phyloP scores from a whole-genome alignment of 1,284 basidiomycete species.

The Schizophyllum commune region DNA sequence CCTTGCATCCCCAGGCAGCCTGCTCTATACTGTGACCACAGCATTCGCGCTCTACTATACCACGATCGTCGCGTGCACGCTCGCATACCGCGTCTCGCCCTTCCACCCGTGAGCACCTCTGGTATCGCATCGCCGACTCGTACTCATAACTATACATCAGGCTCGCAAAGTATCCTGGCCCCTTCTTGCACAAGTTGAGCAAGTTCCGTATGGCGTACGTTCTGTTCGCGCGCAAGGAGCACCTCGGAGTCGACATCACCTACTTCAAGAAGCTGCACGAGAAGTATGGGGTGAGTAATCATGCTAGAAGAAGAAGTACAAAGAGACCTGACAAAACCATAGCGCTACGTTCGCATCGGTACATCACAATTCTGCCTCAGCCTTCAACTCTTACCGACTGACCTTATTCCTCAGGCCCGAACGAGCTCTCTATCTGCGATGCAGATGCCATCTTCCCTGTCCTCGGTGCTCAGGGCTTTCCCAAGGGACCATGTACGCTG shows the following conservation, averaged over 20 bases:
- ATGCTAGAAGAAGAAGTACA: conserved; percentile 16
- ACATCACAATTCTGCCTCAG: neutral
- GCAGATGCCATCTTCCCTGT: conserved; percentile 21
- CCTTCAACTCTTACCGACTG: neutral
- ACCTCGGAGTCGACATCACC: neutral
- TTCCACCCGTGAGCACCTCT: conserved; percentile 4
- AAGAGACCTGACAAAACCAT: neutral
- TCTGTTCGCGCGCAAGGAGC: neutral
- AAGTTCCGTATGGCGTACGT: conserved; percentile 10
- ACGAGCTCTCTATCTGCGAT: conserved; percentile 25
- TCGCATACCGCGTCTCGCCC: conserved; percentile 11
- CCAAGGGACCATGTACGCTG: conserved; percentile 23
- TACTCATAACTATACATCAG: neutral
- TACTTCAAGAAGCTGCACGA: conserved; percentile 16
- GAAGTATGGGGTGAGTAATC: conserved; percentile 13
- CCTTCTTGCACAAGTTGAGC: conserved; percentile 10
- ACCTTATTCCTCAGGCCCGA: conserved; percentile 21
- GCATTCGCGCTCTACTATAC: conserved; percentile 6
- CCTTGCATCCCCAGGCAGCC: neutral
- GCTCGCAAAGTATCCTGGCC: conserved; percentile 12
- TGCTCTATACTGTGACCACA: neutral
- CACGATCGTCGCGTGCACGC: conserved; percentile 5
- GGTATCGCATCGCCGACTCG: neutral
- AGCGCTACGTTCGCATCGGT: neutral
- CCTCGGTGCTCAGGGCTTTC: conserved; percentile 23